Evolutionary conservation across 2,329 filamentous ascomycete species (phyloP).

Genomic region (Ascomycota sp.): DNA sequence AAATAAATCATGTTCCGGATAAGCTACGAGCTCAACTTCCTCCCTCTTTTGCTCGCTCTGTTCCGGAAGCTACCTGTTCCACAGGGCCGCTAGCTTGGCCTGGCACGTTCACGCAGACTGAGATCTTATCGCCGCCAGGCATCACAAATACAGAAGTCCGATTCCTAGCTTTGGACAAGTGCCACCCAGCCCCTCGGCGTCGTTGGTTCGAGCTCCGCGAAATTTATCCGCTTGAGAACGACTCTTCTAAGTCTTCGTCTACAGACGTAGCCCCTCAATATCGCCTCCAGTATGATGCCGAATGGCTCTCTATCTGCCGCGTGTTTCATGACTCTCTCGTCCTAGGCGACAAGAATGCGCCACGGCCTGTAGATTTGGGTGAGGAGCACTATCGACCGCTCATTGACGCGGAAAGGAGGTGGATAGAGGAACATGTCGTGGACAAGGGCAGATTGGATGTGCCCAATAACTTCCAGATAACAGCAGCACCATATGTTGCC

Average conservation of each 20-base stretch:
- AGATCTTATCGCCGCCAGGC: constrained; percentile 23
- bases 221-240: constrained; percentile 24
- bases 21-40: constrained; percentile 53
- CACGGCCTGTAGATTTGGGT: constrained; percentile 36
- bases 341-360: constrained; percentile 35
- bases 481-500: constrained; percentile 47
- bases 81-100: constrained; percentile 33
- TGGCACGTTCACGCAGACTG: too few species aligned
- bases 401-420: constrained; percentile 49
- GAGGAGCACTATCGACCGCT: constrained; percentile 43
- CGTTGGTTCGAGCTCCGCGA: constrained; percentile 65
- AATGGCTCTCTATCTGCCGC: constrained; percentile 87
- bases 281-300: constrained; percentile 59
- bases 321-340: constrained; percentile 46
- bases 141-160: constrained; percentile 61
- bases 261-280: constrained; percentile 19
- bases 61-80: constrained; percentile 13
- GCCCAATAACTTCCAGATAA: constrained; percentile 55
- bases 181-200: constrained; percentile 38
- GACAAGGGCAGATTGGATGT: constrained; percentile 37
- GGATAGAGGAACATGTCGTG: constrained; percentile 62
- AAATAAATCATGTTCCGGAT: constrained; percentile 25
- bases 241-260: constrained; percentile 4
- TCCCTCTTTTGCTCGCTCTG: constrained; percentile 39
- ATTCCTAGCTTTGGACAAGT: constrained; percentile 86